Evolutionary conservation across 768 basidiomycete species (phyloP).

Genomic region (Suillus alpinus): DNA sequence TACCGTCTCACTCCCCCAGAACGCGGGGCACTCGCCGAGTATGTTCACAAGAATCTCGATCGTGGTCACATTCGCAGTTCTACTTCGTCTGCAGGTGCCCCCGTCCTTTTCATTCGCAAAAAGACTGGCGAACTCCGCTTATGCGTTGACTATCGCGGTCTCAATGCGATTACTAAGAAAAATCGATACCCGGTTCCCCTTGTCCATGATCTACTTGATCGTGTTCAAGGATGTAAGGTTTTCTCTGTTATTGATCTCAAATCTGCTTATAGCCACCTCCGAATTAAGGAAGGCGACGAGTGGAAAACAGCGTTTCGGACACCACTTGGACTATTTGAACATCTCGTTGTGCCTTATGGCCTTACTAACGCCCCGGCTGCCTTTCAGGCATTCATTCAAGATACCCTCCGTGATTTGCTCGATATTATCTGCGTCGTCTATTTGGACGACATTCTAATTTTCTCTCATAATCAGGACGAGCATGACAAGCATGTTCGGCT

Average conservation of each 20-base stretch:
- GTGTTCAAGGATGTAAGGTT: conserved; percentile 22
- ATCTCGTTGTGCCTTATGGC: conserved; percentile 37
- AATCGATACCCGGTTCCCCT: conserved; percentile 33
- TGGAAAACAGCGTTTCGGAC: conserved; percentile 45
- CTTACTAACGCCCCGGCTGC: conserved; percentile 38
- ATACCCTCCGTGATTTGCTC: conserved; percentile 36
- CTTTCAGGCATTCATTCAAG: conserved; percentile 44
- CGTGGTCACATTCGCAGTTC: conserved; percentile 18
- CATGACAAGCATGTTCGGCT: conserved; percentile 32
- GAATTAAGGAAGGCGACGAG: conserved; percentile 38
- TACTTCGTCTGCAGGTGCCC: conserved; percentile 28
- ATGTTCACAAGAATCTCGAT: conserved; percentile 33
- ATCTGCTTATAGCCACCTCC: conserved; percentile 35
- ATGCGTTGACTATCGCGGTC: conserved; percentile 31
- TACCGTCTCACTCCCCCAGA: conserved; percentile 34
- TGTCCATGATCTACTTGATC: conserved; percentile 29
- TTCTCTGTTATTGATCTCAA: conserved; percentile 38
- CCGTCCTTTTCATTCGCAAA: conserved; percentile 32
- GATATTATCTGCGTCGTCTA: conserved; percentile 41
- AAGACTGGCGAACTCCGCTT: conserved; percentile 28
- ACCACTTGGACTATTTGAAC: conserved; percentile 36
- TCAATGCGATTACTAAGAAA: conserved; percentile 35
- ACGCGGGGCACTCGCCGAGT: conserved; percentile 30
- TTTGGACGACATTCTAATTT: conserved; percentile 44
- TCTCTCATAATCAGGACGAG: conserved; percentile 30